phyloP scores from a whole-genome alignment of 225 moss, liverwort and hornwort genomes.

The Ulota crispa region DNA sequence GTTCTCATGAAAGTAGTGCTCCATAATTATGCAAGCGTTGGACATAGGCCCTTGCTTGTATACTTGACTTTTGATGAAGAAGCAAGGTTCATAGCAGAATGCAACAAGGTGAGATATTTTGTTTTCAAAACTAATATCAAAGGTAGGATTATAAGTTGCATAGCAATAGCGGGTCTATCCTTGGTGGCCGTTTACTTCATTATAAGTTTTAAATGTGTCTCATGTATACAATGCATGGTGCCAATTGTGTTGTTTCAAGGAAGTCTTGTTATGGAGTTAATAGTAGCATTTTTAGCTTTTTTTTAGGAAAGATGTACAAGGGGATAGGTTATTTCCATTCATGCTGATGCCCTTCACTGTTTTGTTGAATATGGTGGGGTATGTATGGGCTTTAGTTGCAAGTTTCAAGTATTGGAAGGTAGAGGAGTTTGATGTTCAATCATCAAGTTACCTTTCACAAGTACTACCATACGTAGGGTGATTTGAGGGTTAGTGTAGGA shows the following conservation, averaged over 20 bases:
- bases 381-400: not conserved
- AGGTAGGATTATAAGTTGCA: not conserved
- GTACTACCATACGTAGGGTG: not conserved
- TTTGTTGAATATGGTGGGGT: not conserved
- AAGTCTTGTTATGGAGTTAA: no score
- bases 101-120: not conserved
- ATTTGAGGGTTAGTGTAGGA: not conserved
- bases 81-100: not conserved
- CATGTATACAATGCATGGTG: no score
- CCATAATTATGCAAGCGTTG: not conserved
- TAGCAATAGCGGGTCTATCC: no score
- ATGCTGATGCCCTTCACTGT: not conserved
- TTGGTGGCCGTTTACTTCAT: no score
- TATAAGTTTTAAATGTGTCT: no score
- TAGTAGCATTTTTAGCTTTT: no score
- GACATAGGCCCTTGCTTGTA: not conserved
- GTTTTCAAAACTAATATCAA: not conserved
- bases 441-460: not conserved
- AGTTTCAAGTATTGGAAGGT: not conserved
- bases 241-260: no score
- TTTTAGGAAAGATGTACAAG: no score
- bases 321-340: no score
- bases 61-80: not conserved
- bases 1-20: not conserved
- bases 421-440: not conserved